Evolutionary conservation across 768 basidiomycete species (phyloP), one percentile per base, ranked within the genome.

Genomic region (Russula brevipes): DNA sequence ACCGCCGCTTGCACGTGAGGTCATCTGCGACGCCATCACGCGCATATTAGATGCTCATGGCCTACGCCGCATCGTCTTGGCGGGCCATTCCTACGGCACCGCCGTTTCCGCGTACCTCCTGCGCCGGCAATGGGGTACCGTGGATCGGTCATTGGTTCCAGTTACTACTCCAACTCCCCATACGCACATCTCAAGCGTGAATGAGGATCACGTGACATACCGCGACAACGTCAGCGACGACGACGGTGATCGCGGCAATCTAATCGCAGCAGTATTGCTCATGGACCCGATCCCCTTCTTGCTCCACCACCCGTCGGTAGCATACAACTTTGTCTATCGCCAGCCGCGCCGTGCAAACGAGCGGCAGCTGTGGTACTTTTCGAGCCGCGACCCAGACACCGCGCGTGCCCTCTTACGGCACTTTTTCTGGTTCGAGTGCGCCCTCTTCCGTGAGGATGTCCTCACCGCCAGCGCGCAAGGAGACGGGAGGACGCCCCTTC

Each of bases 321-420:
- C 85, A 19, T 80, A 79, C 70, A 87, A 86, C 70, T 88, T 88
- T 61, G 75, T 88, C 44, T 86, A 88, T 72, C 81, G 87, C 24
- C 50, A 65, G 7, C 77, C 86, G 54, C 65, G 67, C n/a, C 54
- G 69, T 59, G 81, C 81, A 58, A 81, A 81, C 69, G 82, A 88
- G 66, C 86, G 84, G 84, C 77, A 85, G 72, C 66, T 88, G 55
- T 87, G 85, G 83, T 88, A 84, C 68, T 87, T 88, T 66, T 78
- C 85, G 24, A 82, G 81, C 59, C 80, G 81, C 11, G 87, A 88
- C 65, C 74, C 84, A 10, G 86, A 87, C 67, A 78, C 86, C 51
- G 80, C 85, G 54, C 78, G 82, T 3, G 78, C 82, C 45, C 76
- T 88, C 16, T 75, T 78, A 14, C 76, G 87, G 2, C 78, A 83